Base-by-base conservation (phyloP, 225 moss, liverwort and hornwort species). In the Straminergon stramineum region DNA sequence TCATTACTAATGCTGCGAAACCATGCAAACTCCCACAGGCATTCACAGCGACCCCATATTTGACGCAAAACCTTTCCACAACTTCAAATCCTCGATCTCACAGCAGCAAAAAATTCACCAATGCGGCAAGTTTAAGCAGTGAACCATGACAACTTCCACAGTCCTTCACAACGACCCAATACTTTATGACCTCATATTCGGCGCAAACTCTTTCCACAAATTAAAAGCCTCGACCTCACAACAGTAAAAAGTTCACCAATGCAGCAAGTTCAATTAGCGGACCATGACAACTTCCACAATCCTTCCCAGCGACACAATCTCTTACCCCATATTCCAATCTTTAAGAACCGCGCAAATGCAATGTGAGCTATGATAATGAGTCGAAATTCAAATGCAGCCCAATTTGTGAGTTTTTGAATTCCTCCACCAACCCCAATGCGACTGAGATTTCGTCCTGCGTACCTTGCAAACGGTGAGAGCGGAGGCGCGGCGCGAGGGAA, bases 391-490 rank as follows among this genome's bases (percentile, higher is more conserved):
- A 53, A 68, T 84, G 84, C n/a, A 84, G n/a, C 13, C 19, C 84
- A n/a, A 18, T 84, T 53, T n/a, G 53, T 18, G 43, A 21, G 13
- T 55, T 21, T 10, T 17, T 7, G 14, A 37, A n/a, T 37, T n/a
- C 62, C 13, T 21, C 27, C 48, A 39, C 51, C 55, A 30, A 69
- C 28, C 56, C 35, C 60, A 85, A 57, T 58, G 31, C 70, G 32
- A 41, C 58, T 58, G 23, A 55, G 14, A 56, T 39, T 58, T 31
- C 31, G 27, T 43, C 31, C 15, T n/a, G 31, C 41, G 22, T 74
- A 74, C 61, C 83, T 87, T 91, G 93, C 93, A 86, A 66, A 91
- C 79, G 58, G 91, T 90, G 51, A 90, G 93, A 41, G 41, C 34
- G 43, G 86, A 88, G 45, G 66, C 39, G 86, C 88, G 91, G 83